Base-by-base conservation (phyloP, 2,329 filamentous ascomycete genomes). In the Trichoderma sp. region DNA sequence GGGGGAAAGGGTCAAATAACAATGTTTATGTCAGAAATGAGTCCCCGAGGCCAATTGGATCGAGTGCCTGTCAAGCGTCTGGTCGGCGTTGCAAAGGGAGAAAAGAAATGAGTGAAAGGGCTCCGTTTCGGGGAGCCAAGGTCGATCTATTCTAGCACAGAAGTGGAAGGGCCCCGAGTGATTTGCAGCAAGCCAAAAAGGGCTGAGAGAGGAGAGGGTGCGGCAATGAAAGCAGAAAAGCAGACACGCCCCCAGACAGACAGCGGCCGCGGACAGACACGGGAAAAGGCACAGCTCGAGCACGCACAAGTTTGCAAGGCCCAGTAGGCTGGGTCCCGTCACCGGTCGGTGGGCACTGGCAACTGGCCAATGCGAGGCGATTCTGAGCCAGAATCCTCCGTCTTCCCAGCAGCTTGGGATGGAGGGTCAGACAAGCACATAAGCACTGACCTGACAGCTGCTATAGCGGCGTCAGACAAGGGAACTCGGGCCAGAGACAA, bases 381-480 rank as follows among this genome's bases (percentile, higher is more conserved):
- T 64, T 59, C 61, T 36, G 23, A 7, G 26, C 11, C 28, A 50
- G 11, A 58, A 34, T 36, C 50, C 34, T 69, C 55, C 61, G 67
- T 50, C 61, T 53, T 71, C 69, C 69, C 63, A 71, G 63, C 64
- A 62, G 70, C 58, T 63, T 63, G 70, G 70, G 57, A 68, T 71
- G 70, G 69, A 71, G 69, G 61, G 69, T 71, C 69, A 59, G 69
- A 71, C 69, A 66, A 66, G 62, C 50, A 70, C 57, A 61, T 61
- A 61, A 63, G 58, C 61, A 65, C 62, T 55, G 63, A 53, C 55
- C 59, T 59, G 68, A 61, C 43, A 70, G 63, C 63, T 66, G 47
- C 34, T 55, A 39, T 66, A 66, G 63, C 58, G 32, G 68, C 32
- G 69, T 61, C 55, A 67, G 69, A 66, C 69, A 71, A 71, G 59